Base-by-base conservation (phyloP, 176 grass and related monocot genomes). In the Calamus simplicifolius region DNA sequence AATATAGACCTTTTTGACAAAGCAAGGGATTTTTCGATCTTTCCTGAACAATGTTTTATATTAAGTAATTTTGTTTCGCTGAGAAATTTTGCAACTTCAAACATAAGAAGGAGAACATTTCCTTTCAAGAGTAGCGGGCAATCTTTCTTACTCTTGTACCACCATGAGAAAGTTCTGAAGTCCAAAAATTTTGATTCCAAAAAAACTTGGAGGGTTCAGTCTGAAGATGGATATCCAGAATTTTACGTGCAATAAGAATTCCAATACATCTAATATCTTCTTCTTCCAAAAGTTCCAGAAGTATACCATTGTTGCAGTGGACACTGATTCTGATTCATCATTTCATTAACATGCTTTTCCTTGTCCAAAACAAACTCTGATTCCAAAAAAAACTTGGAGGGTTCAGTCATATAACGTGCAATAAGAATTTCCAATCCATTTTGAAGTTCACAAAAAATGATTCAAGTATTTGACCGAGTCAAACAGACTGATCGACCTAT, bases 161-260 rank as follows among this genome's bases (percentile, higher is more conserved):
- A 75, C 89, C 70, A 57, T 51, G 62, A 50, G 25, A 86, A 0
- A 95, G 21, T 66, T 95, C 90, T 52, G 58, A 70, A 59, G 21
- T 63, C 79, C 71, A 68, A 48, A 86, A 89, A 64, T 19, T 50
- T 56, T 62, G 8, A 79, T 84, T 75, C 21, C 64, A 63, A 25
- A 38, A 43, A 25, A 76, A 89, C n/a, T 10, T 31, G 52, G 51
- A 67, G 1, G 12, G 49, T 54, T 64, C 63, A 49, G 48, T 52
- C 4, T 61, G 52, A 26, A 89, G 57, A 64, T 86, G 85, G 68
- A 71, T 30, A 71, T 95, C 90, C 49, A 95, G 83, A 49, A 89
- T 57, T 6, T 2, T 61, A 31, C 82, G 85, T 29, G 67, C 27
- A 61, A 70, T 43, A 69, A 89, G 56, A 69, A 86, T 31, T 50